phyloP scores from a whole-genome alignment of 2,329 filamentous ascomycete species.

The Fulvia fulva region DNA sequence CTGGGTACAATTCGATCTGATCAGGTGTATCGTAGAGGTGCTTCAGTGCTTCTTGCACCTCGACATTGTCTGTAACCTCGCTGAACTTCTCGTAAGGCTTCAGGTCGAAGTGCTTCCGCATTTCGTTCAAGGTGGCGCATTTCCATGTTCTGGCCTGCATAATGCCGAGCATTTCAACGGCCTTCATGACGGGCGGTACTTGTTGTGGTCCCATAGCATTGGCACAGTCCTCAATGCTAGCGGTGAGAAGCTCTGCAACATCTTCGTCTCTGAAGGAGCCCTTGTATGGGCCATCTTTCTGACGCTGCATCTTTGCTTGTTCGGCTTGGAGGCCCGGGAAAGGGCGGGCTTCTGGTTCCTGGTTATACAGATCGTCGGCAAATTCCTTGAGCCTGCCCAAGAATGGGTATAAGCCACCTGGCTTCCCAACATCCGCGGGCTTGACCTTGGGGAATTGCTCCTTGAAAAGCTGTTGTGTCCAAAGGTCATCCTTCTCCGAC shows the following conservation, averaged over 20 bases:
- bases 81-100: conserved; percentile 54
- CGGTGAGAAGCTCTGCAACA: conserved; percentile 54
- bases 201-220: conserved; percentile 58
- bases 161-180: conserved; percentile 61
- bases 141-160: conserved; percentile 60
- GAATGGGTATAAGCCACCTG: conserved; percentile 29
- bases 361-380: conserved; percentile 26
- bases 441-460: conserved; percentile 29
- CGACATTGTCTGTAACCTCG: conserved; percentile 55
- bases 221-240: conserved; percentile 58
- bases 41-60: conserved; percentile 54
- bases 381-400: conserved; percentile 28
- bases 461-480: conserved; percentile 39
- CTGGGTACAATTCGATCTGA: conserved; percentile 66
- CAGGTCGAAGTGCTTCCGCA: conserved; percentile 60
- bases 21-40: conserved; percentile 61
- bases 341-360: conserved; percentile 30
- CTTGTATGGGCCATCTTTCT: conserved; percentile 36
- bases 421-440: conserved; percentile 23
- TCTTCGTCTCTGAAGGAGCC: conserved; percentile 56
- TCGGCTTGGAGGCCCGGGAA: conserved; percentile 34
- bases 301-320: conserved; percentile 26
- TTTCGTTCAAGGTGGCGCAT: conserved; percentile 60
- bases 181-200: conserved; percentile 55
- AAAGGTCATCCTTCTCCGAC: conserved; percentile 44